These are phyloP conservation scores for Fistulinella prunicolor DNA, from an alignment of 768 basidiomycete species.

Conservation along the genomic window DNA sequence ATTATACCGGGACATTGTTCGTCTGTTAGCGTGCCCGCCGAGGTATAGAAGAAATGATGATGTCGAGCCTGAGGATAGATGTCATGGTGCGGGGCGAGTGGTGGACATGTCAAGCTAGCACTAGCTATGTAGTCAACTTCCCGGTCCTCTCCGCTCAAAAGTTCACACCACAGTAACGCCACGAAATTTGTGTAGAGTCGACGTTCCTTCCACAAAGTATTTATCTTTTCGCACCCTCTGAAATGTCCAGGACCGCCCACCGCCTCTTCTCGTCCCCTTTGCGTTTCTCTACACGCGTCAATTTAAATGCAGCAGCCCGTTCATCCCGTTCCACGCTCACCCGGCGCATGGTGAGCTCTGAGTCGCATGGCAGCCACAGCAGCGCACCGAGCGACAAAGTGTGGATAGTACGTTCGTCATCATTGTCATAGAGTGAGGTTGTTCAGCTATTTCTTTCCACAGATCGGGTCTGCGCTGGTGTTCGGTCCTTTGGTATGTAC, in stretches of 20 bases:
- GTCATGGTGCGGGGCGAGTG: not conserved
- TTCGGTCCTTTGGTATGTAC: constrained; percentile 31
- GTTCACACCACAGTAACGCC: constrained; percentile 31
- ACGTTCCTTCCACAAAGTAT: constrained; percentile 13
- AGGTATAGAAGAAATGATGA: too few species aligned
- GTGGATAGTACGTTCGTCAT: constrained; percentile 30
- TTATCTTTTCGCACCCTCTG: constrained; percentile 6
- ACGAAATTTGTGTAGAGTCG: constrained; percentile 30
- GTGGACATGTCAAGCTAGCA: not conserved
- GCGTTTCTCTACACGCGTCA: constrained; percentile 15
- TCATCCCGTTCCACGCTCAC: constrained; percentile 14
- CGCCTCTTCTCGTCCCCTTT: constrained; percentile 17
- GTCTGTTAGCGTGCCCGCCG: not conserved
- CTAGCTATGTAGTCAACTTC: not conserved
- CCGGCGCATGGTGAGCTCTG: constrained; percentile 29
- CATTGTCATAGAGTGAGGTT: not conserved
- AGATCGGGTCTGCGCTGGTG: constrained; percentile 33
- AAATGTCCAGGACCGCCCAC: constrained; percentile 22
- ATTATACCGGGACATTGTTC: not conserved
- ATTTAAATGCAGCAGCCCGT: constrained; percentile 4
- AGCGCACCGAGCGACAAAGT: constrained; percentile 19
- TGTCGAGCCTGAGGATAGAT: too few species aligned
- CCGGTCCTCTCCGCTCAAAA: constrained; percentile 27
- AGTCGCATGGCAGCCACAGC: constrained; percentile 20
- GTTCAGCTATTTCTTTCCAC: not conserved